Conservation (phyloP, 768 basidiomycete genomes). For the Trametes cingulata region DNA sequence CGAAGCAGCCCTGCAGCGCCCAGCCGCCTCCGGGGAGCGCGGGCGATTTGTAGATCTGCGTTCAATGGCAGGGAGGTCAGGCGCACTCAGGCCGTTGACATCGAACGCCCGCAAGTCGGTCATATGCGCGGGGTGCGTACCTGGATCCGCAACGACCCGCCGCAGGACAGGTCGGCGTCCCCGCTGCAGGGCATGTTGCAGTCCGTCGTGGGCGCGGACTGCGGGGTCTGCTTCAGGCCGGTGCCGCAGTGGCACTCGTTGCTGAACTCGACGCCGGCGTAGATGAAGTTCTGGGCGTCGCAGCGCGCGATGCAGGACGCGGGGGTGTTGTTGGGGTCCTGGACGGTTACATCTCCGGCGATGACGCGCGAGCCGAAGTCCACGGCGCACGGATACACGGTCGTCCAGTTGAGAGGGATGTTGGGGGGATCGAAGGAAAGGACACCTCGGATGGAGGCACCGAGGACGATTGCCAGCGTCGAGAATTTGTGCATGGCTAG, state of each 20-base stretch:
- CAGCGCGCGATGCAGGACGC: conserved; percentile 22
- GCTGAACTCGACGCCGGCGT: conserved; percentile 29
- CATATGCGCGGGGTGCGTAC: neutral
- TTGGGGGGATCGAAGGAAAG: conserved; percentile 1
- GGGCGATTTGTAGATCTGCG: conserved; percentile 19
- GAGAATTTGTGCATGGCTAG: neutral
- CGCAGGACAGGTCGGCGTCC: conserved; percentile 20
- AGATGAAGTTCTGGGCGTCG: conserved; percentile 18
- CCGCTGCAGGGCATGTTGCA: conserved; percentile 27
- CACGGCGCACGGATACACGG: conserved; percentile 17
- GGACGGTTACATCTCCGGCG: conserved; percentile 17
- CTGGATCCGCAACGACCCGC: conserved; percentile 26
- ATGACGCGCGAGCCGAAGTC: conserved; percentile 24
- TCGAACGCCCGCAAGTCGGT: neutral
- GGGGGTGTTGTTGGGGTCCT: conserved; percentile 20
- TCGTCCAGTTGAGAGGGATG: conserved; percentile 23
- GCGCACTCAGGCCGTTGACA: neutral
- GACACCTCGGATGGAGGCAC: neutral
- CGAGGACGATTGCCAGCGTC: neutral
- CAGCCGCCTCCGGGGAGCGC: conserved; percentile 16
- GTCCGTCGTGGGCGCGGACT: conserved; percentile 14
- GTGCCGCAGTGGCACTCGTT: conserved; percentile 30
- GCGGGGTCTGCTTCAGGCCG: conserved; percentile 15
- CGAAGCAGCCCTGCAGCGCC: conserved; percentile 15
- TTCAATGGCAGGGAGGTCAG: neutral